Conservation (phyloP, 2,329 filamentous ascomycete species). For the Phyllosticta paracitricarpa region DNA sequence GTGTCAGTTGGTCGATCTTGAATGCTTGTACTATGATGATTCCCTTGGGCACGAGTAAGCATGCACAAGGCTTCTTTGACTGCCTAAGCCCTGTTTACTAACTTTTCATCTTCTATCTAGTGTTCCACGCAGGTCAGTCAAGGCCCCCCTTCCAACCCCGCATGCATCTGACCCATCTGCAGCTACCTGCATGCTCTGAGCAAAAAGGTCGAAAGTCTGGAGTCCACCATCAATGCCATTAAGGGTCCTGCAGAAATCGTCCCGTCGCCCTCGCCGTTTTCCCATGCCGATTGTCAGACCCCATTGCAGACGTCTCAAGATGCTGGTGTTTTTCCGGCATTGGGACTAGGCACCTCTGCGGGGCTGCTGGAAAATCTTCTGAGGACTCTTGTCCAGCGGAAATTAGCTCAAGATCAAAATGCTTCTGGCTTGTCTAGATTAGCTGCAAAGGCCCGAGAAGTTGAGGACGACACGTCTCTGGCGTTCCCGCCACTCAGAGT, state of each 20-base stretch:
- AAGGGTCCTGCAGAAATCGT: background rate
- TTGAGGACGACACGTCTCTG: background rate
- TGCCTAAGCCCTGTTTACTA: no score
- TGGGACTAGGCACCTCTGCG: constrained; percentile 6
- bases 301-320: background rate
- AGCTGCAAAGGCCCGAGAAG: background rate
- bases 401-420: background rate
- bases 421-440: background rate
- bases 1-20: constrained; percentile 4
- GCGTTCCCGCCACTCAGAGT: constrained; percentile 1
- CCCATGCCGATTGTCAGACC: background rate
- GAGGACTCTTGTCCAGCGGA: background rate
- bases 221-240: constrained; percentile 1
- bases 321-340: background rate
- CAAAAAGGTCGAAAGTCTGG: constrained; percentile 5
- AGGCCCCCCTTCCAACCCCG: background rate
- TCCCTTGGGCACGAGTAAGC: background rate
- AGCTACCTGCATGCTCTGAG: constrained; percentile 8
- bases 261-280: background rate
- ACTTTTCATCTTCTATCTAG: no score
- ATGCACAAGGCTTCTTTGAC: no score
- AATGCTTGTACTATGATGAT: constrained; percentile 7
- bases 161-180: background rate
- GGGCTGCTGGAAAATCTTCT: constrained; percentile 4
- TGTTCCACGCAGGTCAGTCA: constrained; percentile 2